Conservation (phyloP, 2,329 filamentous ascomycete species). For the Rutstroemia sp. region DNA sequence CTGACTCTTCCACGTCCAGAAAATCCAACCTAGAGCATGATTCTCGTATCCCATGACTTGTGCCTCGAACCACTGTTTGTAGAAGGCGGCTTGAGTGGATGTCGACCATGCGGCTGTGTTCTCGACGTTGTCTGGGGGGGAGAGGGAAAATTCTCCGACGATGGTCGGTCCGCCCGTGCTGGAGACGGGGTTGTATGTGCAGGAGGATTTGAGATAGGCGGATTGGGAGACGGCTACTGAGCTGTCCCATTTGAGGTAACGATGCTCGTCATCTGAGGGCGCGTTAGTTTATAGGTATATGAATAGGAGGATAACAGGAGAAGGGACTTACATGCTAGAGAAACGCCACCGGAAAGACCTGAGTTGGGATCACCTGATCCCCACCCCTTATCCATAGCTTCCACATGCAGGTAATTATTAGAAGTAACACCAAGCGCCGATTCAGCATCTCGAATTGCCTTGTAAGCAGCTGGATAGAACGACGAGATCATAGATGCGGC, state of each 20-base stretch:
- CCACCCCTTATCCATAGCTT: constrained; percentile 47
- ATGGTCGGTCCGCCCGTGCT: constrained; percentile 36
- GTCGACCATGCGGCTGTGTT: constrained; percentile 37
- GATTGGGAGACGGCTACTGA: constrained; percentile 37
- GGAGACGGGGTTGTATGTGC: constrained; percentile 37
- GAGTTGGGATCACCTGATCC: constrained; percentile 46
- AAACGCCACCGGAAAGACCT: constrained; percentile 36
- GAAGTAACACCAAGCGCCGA: constrained; percentile 34
- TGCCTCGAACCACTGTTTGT: constrained; percentile 48
- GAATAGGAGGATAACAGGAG: background rate
- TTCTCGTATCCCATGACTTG: constrained; percentile 49
- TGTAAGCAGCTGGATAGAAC: constrained; percentile 43
- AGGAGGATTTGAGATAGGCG: constrained; percentile 44
- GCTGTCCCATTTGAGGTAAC: constrained; percentile 49
- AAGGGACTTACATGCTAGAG: constrained; percentile 34
- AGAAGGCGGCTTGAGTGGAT: constrained; percentile 39
- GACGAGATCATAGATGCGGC: constrained; percentile 32
- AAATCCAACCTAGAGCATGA: constrained; percentile 44
- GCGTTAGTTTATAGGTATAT: background rate
- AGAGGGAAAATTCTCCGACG: constrained; percentile 53
- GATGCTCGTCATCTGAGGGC: constrained; percentile 31
- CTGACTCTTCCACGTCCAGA: constrained; percentile 54
- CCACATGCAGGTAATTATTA: constrained; percentile 44
- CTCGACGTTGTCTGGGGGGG: constrained; percentile 42
- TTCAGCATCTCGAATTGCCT: constrained; percentile 44